Base-by-base conservation (phyloP, 2,329 filamentous ascomycete genomes). In the Trichophyton benhamiae region DNA sequence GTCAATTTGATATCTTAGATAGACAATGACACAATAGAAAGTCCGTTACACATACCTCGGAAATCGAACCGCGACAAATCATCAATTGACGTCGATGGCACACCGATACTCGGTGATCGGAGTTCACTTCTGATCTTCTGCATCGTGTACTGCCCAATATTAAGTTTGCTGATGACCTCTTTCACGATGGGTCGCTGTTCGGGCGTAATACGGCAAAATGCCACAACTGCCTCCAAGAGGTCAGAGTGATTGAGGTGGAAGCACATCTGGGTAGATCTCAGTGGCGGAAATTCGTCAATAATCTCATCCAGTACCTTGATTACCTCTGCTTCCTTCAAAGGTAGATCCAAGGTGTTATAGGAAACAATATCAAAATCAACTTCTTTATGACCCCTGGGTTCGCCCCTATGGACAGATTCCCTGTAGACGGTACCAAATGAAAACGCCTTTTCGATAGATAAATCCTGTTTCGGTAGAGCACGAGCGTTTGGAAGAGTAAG, bases 321-420 rank as follows among this genome's bases (percentile, higher is more conserved):
- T 0, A 91, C 87, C 73, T 97, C 92, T 0, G 92, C 92, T 73
- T 99, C 94, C 69, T 95, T 95, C 61, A 96, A 74, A 0, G 91
- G 87, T 53, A 95, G 78, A 68, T 97, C 91, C 3, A 91, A 75
- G 0, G 87, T 87, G 67, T 91, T 86, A 52, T 84, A 82, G 0
- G 91, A 92, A n/a, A 96, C 82, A 63, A 99, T 91, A 74, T 99
- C 94, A 72, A 97, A 99, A 72, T 97, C 91, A 1, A 95, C 91
- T 71, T 97, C 94, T 8, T 89, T 87, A 71, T 89, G 87, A 68
- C 87, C 87, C 61, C 82, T 82, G 5, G 94, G 94, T 67, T 95
- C 88, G 1, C 89, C 88, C 6, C 89, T 91, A 61, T 85, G 86
- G 57, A 85, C 80, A 53, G 83, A 85, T 65, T 95, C 88, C 46